These are phyloP conservation scores for Eucalyptus globulus DNA, from an alignment of 345 rosid species.

Conservation along the genomic window DNA sequence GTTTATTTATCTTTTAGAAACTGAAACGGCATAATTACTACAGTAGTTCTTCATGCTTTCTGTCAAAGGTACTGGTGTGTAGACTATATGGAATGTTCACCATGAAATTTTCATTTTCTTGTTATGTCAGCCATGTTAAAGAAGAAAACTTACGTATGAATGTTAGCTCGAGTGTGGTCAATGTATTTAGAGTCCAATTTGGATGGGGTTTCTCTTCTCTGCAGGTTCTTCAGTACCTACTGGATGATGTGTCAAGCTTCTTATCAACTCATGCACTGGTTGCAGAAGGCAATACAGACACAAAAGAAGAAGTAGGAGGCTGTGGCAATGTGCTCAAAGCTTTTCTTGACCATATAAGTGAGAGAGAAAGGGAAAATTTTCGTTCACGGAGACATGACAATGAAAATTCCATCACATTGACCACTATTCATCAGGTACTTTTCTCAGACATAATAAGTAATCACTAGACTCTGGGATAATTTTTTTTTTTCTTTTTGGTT, in stretches of 20 bases:
- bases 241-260: conserved; percentile 80
- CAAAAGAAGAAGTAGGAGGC: conserved; percentile 32
- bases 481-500: neutral
- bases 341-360: conserved; percentile 48
- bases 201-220: neutral
- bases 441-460: neutral
- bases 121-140: neutral
- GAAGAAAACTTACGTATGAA: neutral
- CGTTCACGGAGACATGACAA: conserved; percentile 60
- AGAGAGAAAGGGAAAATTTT: conserved; percentile 71
- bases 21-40: neutral
- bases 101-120: neutral
- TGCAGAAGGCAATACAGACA: conserved; percentile 17
- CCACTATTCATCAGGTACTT: conserved; percentile 92
- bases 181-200: neutral
- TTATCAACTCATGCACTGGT: conserved; percentile 29
- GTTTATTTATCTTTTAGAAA: neutral
- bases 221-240: conserved; percentile 82
- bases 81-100: neutral
- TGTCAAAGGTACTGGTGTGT: neutral
- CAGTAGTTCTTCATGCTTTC: neutral
- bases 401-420: conserved; percentile 74
- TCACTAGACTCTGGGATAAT: neutral
- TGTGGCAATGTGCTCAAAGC: conserved; percentile 38
- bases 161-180: neutral